Evolutionary conservation across 2,329 filamentous ascomycete species (phyloP).

Genomic region (Xylariales sp.): DNA sequence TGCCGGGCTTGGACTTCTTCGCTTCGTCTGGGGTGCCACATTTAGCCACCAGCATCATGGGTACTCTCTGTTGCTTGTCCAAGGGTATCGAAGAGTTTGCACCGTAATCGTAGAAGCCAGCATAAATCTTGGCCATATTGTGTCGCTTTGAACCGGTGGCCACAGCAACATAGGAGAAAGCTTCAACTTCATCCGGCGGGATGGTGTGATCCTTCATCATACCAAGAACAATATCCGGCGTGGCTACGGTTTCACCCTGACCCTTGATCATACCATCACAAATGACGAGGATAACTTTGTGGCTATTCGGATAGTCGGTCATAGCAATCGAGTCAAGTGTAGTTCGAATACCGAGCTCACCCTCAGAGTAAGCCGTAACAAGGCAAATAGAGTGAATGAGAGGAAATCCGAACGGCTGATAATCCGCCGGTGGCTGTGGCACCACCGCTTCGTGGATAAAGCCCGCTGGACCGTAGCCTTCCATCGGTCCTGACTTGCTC

Average conservation of each 20-base stretch:
- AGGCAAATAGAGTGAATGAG: slow-evolving; percentile 90
- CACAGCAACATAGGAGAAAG: slow-evolving; percentile 95
- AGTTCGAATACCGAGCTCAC: slow-evolving; percentile 84
- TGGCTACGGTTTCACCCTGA: slow-evolving; percentile 79
- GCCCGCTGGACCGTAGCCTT: slow-evolving; percentile 79
- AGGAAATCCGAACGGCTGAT: slow-evolving; percentile 95
- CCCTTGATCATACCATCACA: slow-evolving; percentile 98
- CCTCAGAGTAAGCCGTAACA: slow-evolving; percentile 96
- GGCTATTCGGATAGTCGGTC: slow-evolving; percentile 98
- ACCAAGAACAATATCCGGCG: slow-evolving; percentile 80
- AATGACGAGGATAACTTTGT: slow-evolving; percentile 93
- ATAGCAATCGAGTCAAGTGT: slow-evolving; percentile 95
- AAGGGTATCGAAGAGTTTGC: slow-evolving; percentile 69
- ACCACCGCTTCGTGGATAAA: slow-evolving; percentile 96
- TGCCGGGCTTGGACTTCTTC: slow-evolving; percentile 80
- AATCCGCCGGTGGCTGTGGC: slow-evolving; percentile 92
- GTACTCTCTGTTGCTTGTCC: slow-evolving; percentile 92
- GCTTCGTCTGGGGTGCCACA: slow-evolving; percentile 89
- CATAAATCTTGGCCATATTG: slow-evolving; percentile 99
- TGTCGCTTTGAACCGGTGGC: slow-evolving; percentile 94
- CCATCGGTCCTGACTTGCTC: slow-evolving; percentile 50
- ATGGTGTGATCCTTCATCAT: slow-evolving; percentile 95
- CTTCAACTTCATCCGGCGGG: slow-evolving; percentile 73
- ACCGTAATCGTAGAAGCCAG: slow-evolving; percentile 97
- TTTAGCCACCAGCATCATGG: slow-evolving; percentile 96